A percentile compares a stretch with the other conserved stretches of the same genome.
These are phyloP conservation scores for Pythium volutum DNA, from an alignment of 352 stramenopile species.

Conservation along the genomic window DNA sequence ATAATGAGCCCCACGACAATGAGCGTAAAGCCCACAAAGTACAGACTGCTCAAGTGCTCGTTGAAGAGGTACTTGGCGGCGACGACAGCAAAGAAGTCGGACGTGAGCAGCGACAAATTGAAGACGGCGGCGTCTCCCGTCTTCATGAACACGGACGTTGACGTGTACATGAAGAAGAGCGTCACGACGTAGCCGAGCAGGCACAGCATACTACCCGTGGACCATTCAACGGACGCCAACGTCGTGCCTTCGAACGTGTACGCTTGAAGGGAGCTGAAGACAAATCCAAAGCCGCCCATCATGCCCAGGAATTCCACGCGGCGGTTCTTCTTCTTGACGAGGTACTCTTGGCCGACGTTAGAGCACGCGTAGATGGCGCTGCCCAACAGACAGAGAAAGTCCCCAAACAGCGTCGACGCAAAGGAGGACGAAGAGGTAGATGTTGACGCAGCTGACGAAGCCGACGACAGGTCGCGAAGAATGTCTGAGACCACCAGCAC, in stretches of 20 bases:
- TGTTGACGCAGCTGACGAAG: conserved; percentile 27
- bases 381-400: conserved; percentile 90
- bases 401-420: conserved; percentile 74
- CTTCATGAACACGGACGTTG: conserved; percentile 78
- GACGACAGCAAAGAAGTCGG: conserved; percentile 94
- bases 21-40: conserved; percentile 87
- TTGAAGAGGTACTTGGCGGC: conserved; percentile 87
- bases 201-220: conserved; percentile 50
- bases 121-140: conserved; percentile 93
- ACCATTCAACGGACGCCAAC: conserved; percentile 45
- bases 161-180: conserved; percentile 91
- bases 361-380: conserved; percentile 89
- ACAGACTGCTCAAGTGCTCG: conserved; percentile 68
- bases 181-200: conserved; percentile 77
- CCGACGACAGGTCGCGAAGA: conserved; percentile 35
- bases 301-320: conserved; percentile 94
- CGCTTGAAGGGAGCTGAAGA: conserved; percentile 85
- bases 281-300: conserved; percentile 89
- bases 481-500: conserved; percentile 88
- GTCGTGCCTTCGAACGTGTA: conserved; percentile 75
- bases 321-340: conserved; percentile 82
- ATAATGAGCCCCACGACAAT: conserved; percentile 69
- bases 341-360: conserved; percentile 90
- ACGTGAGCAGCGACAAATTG: conserved; percentile 96
- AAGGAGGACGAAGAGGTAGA: conserved; percentile 28